Percentiles rank a stretch among this genome's conserved stretches.
Evolutionary conservation across 1,284 basidiomycete species (phyloP).

Genomic region (Papiliotrema nemorosa): DNA sequence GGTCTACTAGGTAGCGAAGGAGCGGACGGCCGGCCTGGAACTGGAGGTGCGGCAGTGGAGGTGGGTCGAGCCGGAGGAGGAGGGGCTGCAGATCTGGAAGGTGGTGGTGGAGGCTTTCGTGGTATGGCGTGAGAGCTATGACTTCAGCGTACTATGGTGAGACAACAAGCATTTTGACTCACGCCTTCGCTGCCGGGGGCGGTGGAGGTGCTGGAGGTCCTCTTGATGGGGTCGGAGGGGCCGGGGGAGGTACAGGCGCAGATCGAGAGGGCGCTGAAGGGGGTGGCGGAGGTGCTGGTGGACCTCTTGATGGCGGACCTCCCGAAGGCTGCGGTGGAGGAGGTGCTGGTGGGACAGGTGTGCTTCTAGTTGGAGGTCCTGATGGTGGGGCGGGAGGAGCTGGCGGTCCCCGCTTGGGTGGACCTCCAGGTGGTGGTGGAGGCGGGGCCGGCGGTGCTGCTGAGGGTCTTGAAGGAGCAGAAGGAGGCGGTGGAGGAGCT

Average conservation of each 20-base stretch:
- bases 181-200: no score
- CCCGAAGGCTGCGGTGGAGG: slow-evolving; percentile 7
- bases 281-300: slow-evolving; percentile 61
- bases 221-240: slow-evolving; percentile 16
- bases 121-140: slow-evolving; percentile 1
- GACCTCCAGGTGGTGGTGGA: slow-evolving; percentile 15
- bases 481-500: slow-evolving; percentile 47
- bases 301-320: slow-evolving; percentile 59
- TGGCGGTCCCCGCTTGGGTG: slow-evolving; percentile 17
- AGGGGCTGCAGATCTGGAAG: background rate
- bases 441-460: slow-evolving; percentile 13
- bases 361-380: slow-evolving; percentile 6
- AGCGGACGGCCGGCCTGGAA: slow-evolving; percentile 50
- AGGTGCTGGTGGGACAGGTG: background rate
- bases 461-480: background rate
- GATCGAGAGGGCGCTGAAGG: slow-evolving; percentile 62
- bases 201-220: slow-evolving; percentile 2
- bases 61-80: slow-evolving; percentile 30
- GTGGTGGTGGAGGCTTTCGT: slow-evolving; percentile 1
- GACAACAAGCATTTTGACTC: no score
- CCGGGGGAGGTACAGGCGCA: slow-evolving; percentile 45
- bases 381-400: slow-evolving; percentile 44
- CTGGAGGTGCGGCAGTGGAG: slow-evolving; percentile 38
- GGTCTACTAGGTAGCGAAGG: slow-evolving; percentile 34
- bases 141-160: no score